A percentile compares a stretch with the other conserved stretches of the same genome.
phyloP scores from a whole-genome alignment of 805 yeast species.

The Zygosaccharomyces pseudorouxii region DNA sequence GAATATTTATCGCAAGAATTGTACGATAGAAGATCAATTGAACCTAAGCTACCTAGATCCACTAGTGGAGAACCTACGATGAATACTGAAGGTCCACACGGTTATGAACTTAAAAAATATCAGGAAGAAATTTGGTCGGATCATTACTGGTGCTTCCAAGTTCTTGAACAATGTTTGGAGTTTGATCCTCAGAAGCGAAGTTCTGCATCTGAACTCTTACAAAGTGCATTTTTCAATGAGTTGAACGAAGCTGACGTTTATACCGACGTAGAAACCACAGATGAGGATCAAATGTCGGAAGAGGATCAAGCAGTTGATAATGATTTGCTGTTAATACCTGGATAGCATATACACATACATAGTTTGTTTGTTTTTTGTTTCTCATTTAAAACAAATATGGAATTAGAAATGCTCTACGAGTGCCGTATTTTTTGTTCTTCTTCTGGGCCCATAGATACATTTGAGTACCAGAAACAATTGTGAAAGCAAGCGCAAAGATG shows the following conservation, averaged over 20 bases:
- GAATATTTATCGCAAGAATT: constrained; percentile 39
- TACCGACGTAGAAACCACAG: constrained; percentile 25
- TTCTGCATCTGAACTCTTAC: constrained; percentile 53
- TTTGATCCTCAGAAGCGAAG: constrained; percentile 55
- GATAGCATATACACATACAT: constrained; percentile 8
- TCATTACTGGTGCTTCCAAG: constrained; percentile 44
- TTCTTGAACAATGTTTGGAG: constrained; percentile 53
- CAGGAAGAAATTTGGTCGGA: constrained; percentile 36
- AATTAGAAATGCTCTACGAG: constrained; percentile 68
- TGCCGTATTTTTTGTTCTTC: constrained; percentile 78
- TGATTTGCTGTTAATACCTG: constrained; percentile 27
- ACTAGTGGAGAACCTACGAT: constrained; percentile 1
- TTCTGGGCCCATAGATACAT: constrained; percentile 91
- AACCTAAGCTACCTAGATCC: constrained; percentile 21
- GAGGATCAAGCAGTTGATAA: constrained; percentile 19
- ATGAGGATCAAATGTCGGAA: constrained; percentile 25
- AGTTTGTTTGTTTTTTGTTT: background rate
- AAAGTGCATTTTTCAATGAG: constrained; percentile 56
- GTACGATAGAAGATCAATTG: constrained; percentile 35
- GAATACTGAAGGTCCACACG: constrained; percentile 14
- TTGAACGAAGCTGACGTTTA: constrained; percentile 24
- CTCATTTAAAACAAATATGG: constrained; percentile 58
- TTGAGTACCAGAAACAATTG: constrained; percentile 65
- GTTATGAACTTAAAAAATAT: constrained; percentile 28
- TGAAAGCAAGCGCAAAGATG: constrained; percentile 69